Evolutionary conservation across 1,284 basidiomycete genomes (phyloP).

Genomic region (Xerocomus amazonicus): DNA sequence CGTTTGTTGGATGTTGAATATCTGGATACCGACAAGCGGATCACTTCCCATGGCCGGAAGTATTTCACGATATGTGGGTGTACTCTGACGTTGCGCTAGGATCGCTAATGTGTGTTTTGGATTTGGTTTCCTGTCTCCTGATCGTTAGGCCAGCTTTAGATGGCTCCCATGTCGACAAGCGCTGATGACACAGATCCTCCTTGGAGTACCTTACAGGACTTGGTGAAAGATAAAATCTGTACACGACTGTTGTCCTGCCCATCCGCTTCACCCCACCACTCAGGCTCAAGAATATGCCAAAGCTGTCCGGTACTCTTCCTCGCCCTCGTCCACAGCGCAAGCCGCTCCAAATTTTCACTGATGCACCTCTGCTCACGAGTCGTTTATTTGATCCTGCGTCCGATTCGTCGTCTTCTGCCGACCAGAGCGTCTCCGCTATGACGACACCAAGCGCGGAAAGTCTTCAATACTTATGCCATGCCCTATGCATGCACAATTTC

Average conservation of each 20-base stretch:
- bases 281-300: conserved; percentile 2
- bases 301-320: not conserved
- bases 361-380: conserved; percentile 37
- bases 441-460: conserved; percentile 31
- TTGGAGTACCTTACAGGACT: not conserved
- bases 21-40: no score
- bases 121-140: not conserved
- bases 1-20: no score
- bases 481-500: conserved; percentile 66
- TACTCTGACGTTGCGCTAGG: not conserved
- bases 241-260: not conserved
- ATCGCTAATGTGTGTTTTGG: not conserved
- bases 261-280: not conserved
- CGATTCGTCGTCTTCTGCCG: conserved; percentile 31
- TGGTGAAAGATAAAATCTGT: conserved; percentile 14
- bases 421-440: conserved; percentile 26
- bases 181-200: not conserved
- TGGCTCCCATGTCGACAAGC: not conserved
- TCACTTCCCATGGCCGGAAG: no score
- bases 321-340: conserved; percentile 27
- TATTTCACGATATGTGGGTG: not conserved
- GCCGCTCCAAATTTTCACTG: conserved; percentile 49
- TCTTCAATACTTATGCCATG: conserved; percentile 38
- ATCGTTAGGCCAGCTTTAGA: not conserved
- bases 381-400: conserved; percentile 17